Evolutionary conservation across 208 protist species (phyloP).

Genomic region (Balamuthia mandrillaris): DNA sequence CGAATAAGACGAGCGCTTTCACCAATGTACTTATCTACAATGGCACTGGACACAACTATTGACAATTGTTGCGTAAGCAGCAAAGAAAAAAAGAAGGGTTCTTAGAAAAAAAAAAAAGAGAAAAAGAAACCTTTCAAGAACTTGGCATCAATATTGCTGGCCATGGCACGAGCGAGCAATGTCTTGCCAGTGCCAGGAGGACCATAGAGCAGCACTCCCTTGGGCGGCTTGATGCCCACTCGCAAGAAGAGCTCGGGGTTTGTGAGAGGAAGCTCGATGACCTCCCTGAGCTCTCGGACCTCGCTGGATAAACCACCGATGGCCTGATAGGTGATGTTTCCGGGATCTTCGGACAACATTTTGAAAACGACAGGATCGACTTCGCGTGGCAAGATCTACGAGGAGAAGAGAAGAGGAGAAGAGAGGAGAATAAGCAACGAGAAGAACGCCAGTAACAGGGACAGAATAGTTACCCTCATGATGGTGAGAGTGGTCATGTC

Average conservation of each 20-base stretch:
- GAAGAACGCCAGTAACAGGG: too few species aligned
- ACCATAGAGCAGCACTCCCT: conserved; percentile 98
- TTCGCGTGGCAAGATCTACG: conserved; percentile 88
- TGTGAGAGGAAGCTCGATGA: conserved; percentile 97
- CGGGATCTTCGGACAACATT: conserved; percentile 95
- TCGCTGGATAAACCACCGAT: conserved; percentile 97
- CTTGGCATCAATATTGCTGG: conserved; percentile 94
- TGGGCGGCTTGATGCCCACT: conserved; percentile 98
- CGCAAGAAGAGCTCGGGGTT: conserved; percentile 98
- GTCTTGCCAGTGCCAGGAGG: conserved; percentile 93
- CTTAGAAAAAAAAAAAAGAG: conserved; percentile 9
- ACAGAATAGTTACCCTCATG: conserved; percentile 76
- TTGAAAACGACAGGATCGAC: conserved; percentile 98
- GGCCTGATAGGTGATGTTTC: conserved; percentile 88
- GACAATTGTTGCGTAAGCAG: background rate
- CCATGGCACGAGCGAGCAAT: conserved; percentile 97
- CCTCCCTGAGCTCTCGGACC: conserved; percentile 97
- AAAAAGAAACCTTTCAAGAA: conserved; percentile 87
- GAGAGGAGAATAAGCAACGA: background rate
- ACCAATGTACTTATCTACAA: conserved; percentile 99
- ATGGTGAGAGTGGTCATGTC: conserved; percentile 99
- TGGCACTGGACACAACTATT: conserved; percentile 91
- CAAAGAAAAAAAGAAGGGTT: conserved; percentile 28
- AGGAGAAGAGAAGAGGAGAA: background rate
- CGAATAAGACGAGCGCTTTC: conserved; percentile 96